These are phyloP conservation scores for Calonectria pauciramosa DNA, from an alignment of 2,329 filamentous ascomycete genomes.

Conservation along the genomic window DNA sequence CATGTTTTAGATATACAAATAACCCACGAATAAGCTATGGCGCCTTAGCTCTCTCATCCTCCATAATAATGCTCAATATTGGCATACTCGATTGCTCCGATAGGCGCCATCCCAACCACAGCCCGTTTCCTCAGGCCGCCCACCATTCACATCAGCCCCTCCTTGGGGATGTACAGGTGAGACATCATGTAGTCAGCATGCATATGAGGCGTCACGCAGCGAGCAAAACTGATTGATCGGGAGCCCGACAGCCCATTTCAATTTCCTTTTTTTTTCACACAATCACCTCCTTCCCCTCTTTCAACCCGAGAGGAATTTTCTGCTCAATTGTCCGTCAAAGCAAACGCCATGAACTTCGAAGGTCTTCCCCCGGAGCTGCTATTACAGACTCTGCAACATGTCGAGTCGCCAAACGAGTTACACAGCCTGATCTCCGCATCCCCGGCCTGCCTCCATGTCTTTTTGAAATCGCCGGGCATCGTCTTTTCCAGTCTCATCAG, in stretches of 20 bases:
- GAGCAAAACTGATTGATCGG: background rate
- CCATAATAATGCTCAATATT: background rate
- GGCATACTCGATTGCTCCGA: background rate
- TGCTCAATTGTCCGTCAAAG: background rate
- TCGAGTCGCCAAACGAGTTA: background rate
- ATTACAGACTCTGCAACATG: background rate
- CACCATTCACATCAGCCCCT: no score
- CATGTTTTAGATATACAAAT: background rate
- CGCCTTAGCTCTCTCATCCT: no score
- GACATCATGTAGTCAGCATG: background rate
- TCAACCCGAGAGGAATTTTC: background rate
- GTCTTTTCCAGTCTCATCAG: background rate
- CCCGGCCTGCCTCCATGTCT: background rate
- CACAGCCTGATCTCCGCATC: background rate
- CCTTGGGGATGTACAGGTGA: background rate
- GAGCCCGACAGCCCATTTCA: background rate
- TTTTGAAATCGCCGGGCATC: background rate
- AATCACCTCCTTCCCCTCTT: background rate
- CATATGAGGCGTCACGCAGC: background rate
- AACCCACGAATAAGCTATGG: background rate
- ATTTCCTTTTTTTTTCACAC: background rate
- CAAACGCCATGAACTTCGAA: background rate
- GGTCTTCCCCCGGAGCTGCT: background rate
- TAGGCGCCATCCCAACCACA: background rate
- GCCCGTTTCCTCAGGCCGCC: background rate